phyloP scores from a whole-genome alignment of 208 protist genomes.

The Borovskyia barvae region DNA sequence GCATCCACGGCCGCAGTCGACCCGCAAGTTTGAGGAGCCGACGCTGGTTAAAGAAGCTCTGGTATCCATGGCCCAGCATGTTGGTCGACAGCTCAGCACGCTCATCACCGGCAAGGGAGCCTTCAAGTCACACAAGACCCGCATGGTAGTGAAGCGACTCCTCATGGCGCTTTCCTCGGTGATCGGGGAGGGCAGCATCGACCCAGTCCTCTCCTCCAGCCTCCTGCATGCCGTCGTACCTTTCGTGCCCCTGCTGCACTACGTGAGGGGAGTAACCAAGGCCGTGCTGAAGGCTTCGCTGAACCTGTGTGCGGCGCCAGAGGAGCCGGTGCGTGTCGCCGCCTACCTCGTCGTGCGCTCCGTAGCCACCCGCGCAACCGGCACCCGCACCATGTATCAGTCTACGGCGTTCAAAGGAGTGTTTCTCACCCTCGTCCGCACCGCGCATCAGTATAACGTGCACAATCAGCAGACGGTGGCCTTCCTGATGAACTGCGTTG shows the following conservation, averaged over 20 bases:
- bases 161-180: slow-evolving; percentile 62
- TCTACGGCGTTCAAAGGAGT: slow-evolving; percentile 90
- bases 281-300: slow-evolving; percentile 70
- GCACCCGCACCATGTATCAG: slow-evolving; percentile 90
- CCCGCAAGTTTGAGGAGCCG: slow-evolving; percentile 89
- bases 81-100: slow-evolving; percentile 54
- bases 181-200: slow-evolving; percentile 59
- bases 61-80: slow-evolving; percentile 59
- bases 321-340: slow-evolving; percentile 82
- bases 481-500: slow-evolving; percentile 94
- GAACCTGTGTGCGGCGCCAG: slow-evolving; percentile 58
- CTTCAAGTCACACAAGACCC: slow-evolving; percentile 73
- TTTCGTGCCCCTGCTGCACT: slow-evolving; percentile 89
- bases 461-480: slow-evolving; percentile 77
- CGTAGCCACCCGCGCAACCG: slow-evolving; percentile 83
- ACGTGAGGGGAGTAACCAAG: slow-evolving; percentile 82
- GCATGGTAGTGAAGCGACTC: slow-evolving; percentile 76
- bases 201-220: slow-evolving; percentile 56
- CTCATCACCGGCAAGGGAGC: slow-evolving; percentile 84
- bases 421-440: slow-evolving; percentile 91
- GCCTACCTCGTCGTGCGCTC: slow-evolving; percentile 87
- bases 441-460: slow-evolving; percentile 78
- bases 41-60: slow-evolving; percentile 84
- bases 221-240: slow-evolving; percentile 74
- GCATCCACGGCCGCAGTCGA: slow-evolving; percentile 52